Base-by-base conservation (phyloP, 169 alveolate genomes). In the Plasmodium yoelii region DNA sequence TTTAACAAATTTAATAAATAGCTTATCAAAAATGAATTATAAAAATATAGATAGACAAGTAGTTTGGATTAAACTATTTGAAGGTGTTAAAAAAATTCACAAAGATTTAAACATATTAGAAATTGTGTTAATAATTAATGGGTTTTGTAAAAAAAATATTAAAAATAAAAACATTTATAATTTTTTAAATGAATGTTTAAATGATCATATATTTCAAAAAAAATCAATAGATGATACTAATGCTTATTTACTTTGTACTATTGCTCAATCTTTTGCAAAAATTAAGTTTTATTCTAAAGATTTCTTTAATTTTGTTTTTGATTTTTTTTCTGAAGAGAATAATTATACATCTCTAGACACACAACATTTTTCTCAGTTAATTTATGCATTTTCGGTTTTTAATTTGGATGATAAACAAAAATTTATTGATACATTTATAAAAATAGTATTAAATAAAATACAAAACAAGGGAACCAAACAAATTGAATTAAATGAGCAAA, bases 291-390 rank as follows among this genome's bases (percentile, higher is more conserved):
- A 68, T 61, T 15, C 53, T 2, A 65, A 65, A 60, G 67, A 68
- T 28, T 82, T 82, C 39, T 68, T 65, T 39, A 55, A 68, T 82
- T 56, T 55, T 56, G 56, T 69, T 28, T 12, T 82, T 68, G 34
- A 57, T n/a, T 26, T 67, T 22, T 82, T 82, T 53, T 56, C 90
- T 2, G 39, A 82, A 28, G 86, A 65, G 24, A 22, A 65, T 4
- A 82, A 82, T 67, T 82, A 82, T 15, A 64, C 49, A 13, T 68
- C 90, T 34, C 49, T 82, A 72, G 90, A 82, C 39, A 67, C 71
- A 6, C 90, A 82, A 68, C 90, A 82, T 39, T 82, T 82, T 56
- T 69, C 90, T 8, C 90, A 82, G 39, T 39, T 82, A 12, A 82
- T 82, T 67, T 82, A 82, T 82, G 34, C 90, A 13, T 65, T 24